Conservation (phyloP, 805 yeast genomes). For the Cyberlindnera nakhonratchasimensis region DNA sequence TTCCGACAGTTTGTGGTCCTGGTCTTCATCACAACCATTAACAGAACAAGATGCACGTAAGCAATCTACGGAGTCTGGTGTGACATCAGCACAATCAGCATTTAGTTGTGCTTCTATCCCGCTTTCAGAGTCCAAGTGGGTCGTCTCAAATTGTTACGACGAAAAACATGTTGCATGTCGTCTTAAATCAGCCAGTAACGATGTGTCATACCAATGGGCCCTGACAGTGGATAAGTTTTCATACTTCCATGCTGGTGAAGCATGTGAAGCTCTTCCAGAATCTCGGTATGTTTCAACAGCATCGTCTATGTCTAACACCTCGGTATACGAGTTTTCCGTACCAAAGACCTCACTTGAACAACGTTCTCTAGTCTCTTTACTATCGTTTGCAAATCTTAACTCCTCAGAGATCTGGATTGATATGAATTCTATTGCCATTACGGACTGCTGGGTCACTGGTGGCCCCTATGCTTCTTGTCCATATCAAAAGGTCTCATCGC, state of each 20-base stretch:
- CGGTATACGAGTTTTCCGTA: slow-evolving; percentile 35
- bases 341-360: slow-evolving; percentile 54
- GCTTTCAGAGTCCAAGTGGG: slow-evolving; percentile 47
- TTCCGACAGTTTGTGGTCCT: slow-evolving; percentile 60
- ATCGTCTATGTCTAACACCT: not conserved
- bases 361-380: slow-evolving; percentile 19
- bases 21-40: slow-evolving; percentile 60
- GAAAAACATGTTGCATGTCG: slow-evolving; percentile 55
- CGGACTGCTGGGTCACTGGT: slow-evolving; percentile 82
- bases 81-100: slow-evolving; percentile 29
- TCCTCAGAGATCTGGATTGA: slow-evolving; percentile 67
- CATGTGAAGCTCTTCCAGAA: slow-evolving; percentile 26
- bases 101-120: slow-evolving; percentile 42
- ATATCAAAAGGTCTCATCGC: slow-evolving; percentile 53
- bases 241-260: slow-evolving; percentile 42
- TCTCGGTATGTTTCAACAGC: slow-evolving; percentile 5
- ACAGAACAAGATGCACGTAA: slow-evolving; percentile 22
- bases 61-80: slow-evolving; percentile 12
- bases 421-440: slow-evolving; percentile 69
- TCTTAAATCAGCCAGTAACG: slow-evolving; percentile 18
- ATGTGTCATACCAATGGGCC: slow-evolving; percentile 41
- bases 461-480: slow-evolving; percentile 81
- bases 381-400: slow-evolving; percentile 24
- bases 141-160: slow-evolving; percentile 62
- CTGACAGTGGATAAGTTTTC: slow-evolving; percentile 32